A percentile compares a stretch with the other conserved stretches of the same genome.
Evolutionary conservation across 2,329 filamentous ascomycete genomes (phyloP).

Genomic region (Truncatella angustata): DNA sequence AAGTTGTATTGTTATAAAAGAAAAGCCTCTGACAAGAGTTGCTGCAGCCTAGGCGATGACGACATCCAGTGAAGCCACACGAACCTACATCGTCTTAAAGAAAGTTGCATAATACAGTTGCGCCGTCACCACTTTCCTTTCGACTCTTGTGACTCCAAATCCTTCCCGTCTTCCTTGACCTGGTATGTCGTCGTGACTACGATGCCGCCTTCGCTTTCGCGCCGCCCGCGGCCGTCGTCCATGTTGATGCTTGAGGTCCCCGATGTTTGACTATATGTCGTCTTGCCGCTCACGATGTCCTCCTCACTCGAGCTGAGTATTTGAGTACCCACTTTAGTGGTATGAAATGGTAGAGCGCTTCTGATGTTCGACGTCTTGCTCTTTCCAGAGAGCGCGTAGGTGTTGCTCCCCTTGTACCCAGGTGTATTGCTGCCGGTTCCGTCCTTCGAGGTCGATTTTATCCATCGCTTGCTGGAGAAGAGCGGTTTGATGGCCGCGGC

Average conservation of each 20-base stretch:
- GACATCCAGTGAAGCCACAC: too few relatives aligned
- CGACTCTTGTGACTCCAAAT: neutral
- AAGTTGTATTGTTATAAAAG: too few relatives aligned
- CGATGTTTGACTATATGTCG: neutral
- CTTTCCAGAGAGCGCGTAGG: neutral
- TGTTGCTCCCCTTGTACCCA: slow-evolving; percentile 2
- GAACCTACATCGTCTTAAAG: too few relatives aligned
- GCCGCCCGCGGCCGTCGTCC: neutral
- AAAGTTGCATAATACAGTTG: too few relatives aligned
- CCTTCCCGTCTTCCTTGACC: slow-evolving; percentile 3
- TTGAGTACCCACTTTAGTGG: neutral
- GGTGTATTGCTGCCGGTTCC: slow-evolving; percentile 21
- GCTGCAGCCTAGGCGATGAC: too few relatives aligned
- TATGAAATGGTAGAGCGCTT: neutral
- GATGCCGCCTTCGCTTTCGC: neutral
- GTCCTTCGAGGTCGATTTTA: slow-evolving; percentile 30
- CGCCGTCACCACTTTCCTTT: neutral
- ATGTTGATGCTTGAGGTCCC: neutral
- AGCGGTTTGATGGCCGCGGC: slow-evolving; percentile 9
- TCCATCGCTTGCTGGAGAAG: slow-evolving; percentile 7
- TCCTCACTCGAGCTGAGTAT: neutral
- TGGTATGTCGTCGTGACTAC: slow-evolving; percentile 11
- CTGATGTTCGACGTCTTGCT: neutral
- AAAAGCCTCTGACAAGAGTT: too few relatives aligned
- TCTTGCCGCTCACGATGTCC: neutral